Percentiles rank a stretch among this genome's conserved stretches.
phyloP scores from a whole-genome alignment of 2,329 filamentous ascomycete genomes.

The Thielaviopsis ethacetica region DNA sequence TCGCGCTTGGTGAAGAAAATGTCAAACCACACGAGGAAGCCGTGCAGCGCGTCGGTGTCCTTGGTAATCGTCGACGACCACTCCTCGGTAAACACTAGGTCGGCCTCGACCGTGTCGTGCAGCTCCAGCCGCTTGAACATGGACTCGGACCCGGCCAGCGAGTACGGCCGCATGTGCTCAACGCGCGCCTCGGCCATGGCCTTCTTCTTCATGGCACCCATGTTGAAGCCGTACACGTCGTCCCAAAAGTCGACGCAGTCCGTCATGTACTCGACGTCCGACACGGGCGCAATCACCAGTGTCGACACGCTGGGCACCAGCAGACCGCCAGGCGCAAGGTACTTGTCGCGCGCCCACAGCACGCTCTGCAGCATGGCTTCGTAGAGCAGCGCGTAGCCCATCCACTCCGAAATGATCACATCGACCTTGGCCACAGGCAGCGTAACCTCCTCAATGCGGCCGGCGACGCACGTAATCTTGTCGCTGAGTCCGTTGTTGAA shows the following conservation, averaged over 20 bases:
- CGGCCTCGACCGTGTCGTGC: slow-evolving; percentile 51
- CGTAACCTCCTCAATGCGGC: slow-evolving; percentile 74
- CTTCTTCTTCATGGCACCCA: slow-evolving; percentile 73
- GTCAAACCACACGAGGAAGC: slow-evolving; percentile 86
- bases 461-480: slow-evolving; percentile 62
- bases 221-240: slow-evolving; percentile 87
- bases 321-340: slow-evolving; percentile 63
- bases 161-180: slow-evolving; percentile 46
- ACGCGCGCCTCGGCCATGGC: slow-evolving; percentile 73
- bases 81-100: slow-evolving; percentile 57
- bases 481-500: slow-evolving; percentile 62
- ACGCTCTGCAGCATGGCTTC: slow-evolving; percentile 94
- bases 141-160: slow-evolving; percentile 41
- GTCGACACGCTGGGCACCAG: slow-evolving; percentile 77
- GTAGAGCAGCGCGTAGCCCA: slow-evolving; percentile 87
- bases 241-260: slow-evolving; percentile 77
- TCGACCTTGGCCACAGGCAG: slow-evolving; percentile 70
- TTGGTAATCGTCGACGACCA: slow-evolving; percentile 34
- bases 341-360: slow-evolving; percentile 72
- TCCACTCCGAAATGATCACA: slow-evolving; percentile 94
- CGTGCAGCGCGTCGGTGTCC: slow-evolving; percentile 44
- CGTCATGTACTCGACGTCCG: slow-evolving; percentile 59
- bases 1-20: slow-evolving; percentile 62
- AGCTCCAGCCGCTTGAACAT: slow-evolving; percentile 65
- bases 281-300: slow-evolving; percentile 65